A percentile compares a stretch with the other conserved stretches of the same genome.
These are phyloP conservation scores for Prosopis cineraria DNA, from an alignment of 306 rosid genomes.

Conservation along the genomic window DNA sequence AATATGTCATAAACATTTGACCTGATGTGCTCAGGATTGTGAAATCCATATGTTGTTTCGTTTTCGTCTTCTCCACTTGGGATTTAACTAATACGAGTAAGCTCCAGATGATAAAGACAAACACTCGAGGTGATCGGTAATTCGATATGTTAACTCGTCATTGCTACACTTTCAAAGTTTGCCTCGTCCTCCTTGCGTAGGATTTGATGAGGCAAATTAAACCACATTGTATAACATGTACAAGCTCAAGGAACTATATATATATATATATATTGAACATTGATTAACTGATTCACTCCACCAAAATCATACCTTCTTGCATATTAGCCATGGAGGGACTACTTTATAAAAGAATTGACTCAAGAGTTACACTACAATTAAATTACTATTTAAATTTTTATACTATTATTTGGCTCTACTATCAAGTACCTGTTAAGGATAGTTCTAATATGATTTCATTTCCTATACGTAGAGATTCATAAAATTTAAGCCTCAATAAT, in stretches of 20 bases:
- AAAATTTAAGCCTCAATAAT: background rate
- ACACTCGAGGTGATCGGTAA: background rate
- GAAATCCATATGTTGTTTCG: background rate
- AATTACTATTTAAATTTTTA: background rate
- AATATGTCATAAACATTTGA: background rate
- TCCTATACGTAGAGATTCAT: background rate
- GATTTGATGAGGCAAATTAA: background rate
- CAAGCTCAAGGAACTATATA: too few species aligned
- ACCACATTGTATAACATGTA: background rate
- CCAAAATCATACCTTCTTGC: background rate
- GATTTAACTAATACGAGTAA: background rate
- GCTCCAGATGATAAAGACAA: background rate
- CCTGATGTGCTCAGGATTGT: background rate
- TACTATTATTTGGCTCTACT: background rate
- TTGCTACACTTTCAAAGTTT: background rate
- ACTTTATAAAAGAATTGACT: background rate
- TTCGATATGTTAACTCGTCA: background rate
- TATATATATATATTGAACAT: background rate
- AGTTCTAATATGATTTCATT: background rate
- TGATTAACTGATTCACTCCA: background rate
- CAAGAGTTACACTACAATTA: background rate
- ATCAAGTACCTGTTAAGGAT: background rate
- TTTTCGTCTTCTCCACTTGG: background rate
- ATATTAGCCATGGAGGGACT: background rate
- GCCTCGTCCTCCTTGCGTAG: background rate